Evolutionary conservation across 139 green algal genomes (phyloP), one percentile per base, ranked within the genome.

Genomic region (Marvania coccoides): DNA sequence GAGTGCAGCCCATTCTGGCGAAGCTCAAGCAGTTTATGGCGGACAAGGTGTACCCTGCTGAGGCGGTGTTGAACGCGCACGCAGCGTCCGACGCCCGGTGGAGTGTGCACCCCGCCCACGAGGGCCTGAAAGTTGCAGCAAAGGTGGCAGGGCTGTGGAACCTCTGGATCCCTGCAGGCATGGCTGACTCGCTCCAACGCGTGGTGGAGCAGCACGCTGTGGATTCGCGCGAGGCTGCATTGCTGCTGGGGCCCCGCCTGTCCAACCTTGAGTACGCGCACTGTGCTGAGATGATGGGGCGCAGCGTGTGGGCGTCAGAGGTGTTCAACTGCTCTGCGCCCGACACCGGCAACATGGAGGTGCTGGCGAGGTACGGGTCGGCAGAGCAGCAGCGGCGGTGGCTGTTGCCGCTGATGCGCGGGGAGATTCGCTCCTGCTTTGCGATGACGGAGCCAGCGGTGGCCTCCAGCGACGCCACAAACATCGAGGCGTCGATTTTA

Each of bases 301-400:
- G 73, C 40, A 85, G 69, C 42, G 47, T 81, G 38, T 97, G 83
- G 82, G 89, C 87, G 1, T 83, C 90, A 0, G 94, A 99, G 81
- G 73, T 92, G 5, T 99, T 99, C 88, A 99, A 99, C 86, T 99
- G 94, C 85, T 88, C 72, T 6, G 94, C 95, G 1, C 95, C 95
- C 6, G 95, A 99, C 76, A 99, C 95, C 0, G 93, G 93, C 46
- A 99, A 99, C 84, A 99, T 99, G 95, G 95, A 99, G 82, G 78
- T 88, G 47, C 70, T 93, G 35, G 65, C 80, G 6, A 72, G 80
- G 47, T 98, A 97, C 66, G 95, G 90, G 63, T 91, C 66, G 1
- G 58, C 10, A 0, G 51, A 83, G 48, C 95, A 99, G 82, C 88
- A 98, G 81, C 45, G 61, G 24, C 54, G 23, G 45, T 99, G 92